Conservation (phyloP, 2,329 filamentous ascomycete species). For the Fusarium solani-melongenae region DNA sequence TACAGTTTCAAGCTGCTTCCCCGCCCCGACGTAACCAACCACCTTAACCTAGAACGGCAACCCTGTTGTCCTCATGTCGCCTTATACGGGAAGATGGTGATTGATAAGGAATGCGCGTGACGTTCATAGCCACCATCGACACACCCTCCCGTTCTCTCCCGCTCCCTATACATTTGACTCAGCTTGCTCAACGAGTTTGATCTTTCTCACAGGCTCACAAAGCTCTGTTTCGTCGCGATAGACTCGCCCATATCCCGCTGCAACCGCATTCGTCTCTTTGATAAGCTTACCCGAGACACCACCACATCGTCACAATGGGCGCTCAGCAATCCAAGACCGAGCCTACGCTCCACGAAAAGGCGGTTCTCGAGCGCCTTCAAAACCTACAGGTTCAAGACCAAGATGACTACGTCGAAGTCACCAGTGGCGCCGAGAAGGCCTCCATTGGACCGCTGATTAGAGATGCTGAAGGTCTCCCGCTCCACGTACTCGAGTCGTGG, state of each 20-base stretch:
- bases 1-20: neutral
- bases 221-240: neutral
- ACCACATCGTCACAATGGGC: constrained; percentile 52
- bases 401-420: constrained; percentile 65
- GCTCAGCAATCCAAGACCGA: constrained; percentile 55
- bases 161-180: neutral
- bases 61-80: neutral
- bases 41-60: neutral
- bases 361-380: constrained; percentile 56
- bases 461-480: constrained; percentile 60
- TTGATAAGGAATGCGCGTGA: constrained; percentile 33
- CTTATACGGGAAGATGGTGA: constrained; percentile 11
- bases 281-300: neutral
- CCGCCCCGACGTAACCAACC: neutral
- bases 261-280: neutral
- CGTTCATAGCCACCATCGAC: neutral
- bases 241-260: neutral
- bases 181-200: neutral
- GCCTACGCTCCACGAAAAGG: constrained; percentile 54
- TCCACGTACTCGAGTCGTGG: constrained; percentile 66
- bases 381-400: constrained; percentile 61
- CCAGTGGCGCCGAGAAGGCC: constrained; percentile 48
- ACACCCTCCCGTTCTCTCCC: neutral
- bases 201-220: neutral
- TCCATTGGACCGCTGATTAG: constrained; percentile 19